Base-by-base conservation (phyloP, 2,329 filamentous ascomycete genomes). In the Pseudogymnoascus sp. region DNA sequence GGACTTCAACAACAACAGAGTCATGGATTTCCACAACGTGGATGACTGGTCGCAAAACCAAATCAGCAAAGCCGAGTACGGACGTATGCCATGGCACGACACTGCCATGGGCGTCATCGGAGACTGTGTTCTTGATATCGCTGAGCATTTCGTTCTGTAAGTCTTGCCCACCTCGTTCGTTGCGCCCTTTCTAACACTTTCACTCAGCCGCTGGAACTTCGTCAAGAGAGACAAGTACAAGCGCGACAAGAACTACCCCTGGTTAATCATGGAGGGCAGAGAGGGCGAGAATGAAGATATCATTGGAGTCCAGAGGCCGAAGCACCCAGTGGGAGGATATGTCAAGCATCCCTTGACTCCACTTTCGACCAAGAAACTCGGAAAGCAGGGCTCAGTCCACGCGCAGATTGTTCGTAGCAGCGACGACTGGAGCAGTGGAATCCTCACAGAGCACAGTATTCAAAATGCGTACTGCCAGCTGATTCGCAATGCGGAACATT, bases 201-300 rank as follows among this genome's bases (percentile, higher is more conserved):
- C 21, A 27, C 40, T 0, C 21, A 45, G 40, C 33, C 85, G 94
- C 35, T 97, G 93, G 94, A 97, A 99, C 72, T 96, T 96, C 70
- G 82, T 93, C 76, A 97, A 97, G 76, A 86, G 93, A 36, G 93
- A 97, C 80, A 97, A 97, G 78, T 97, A 97, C 78, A 97, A 97
- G 79, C 87, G 92, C 4, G 89, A 93, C 67, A 79, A 85, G 0
- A 79, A 85, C 37, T 95, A 90, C 67, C 90, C 95, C 71, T 97
- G 92, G 92, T 79, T 97, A 5, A 81, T 85, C 64, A 75, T 97
- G 64, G 86, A 90, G 63, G 91, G 89, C 5, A 85, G 90, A 12
- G 82, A 88, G 62, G 88, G 85, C 6, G 82, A 89, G 0, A 83
- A 96, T 66, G 92, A 97, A 71, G 90, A 96, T 70, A 79, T 97